Evolutionary conservation across 2,329 filamentous ascomycete species (phyloP), one percentile per base, ranked within the genome.

Genomic region (Dactylonectria estremocensis): DNA sequence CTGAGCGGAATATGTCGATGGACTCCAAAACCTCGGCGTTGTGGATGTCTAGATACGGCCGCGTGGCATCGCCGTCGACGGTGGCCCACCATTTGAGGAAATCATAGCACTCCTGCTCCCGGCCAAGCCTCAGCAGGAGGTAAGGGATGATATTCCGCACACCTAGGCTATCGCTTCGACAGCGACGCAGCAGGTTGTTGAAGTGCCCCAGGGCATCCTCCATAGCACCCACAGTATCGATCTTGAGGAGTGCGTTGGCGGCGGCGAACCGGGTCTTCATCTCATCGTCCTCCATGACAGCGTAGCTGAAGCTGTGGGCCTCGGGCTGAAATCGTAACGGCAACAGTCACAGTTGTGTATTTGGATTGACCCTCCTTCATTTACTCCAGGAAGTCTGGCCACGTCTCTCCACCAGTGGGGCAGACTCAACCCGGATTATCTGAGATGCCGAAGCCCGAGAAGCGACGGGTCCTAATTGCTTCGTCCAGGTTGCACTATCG

Each of bases 151-250:
- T 61, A 33, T 73, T 62, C 37, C 74, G 72, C 33, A 74, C 22
- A 43, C 71, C 69, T 48, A 74, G 22, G 24, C 71, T 67, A 57
- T 78, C 76, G 22, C 62, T 63, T 22, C 72, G 73, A 60, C 50
- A 16, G 1, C 56, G 68, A 24, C 62, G 71, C n/a, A 76, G 58
- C 69, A 86, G 80, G 53, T 83, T 83, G 49, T 74, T 70, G 2
- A 81, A 56, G 66, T 84, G 79, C 1, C 78, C 78, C 4, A 85
- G 72, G 16, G 77, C 78, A 28, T 77, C 69, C 40, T 78, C 31
- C 11, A 85, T 77, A 1, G 80, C 79, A 40, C 79, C 71, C 10
- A 2, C 40, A 0, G 80, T 82, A 40, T 79, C 65, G 24, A 6
- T 5, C 11, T 50, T n/a, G 20, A 65, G 35, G 14, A 62, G 24